A percentile compares a stretch with the other conserved stretches of the same genome.
phyloP scores from a whole-genome alignment of 2,329 filamentous ascomycete genomes.

The Aaosphaeria pasadenensis region DNA sequence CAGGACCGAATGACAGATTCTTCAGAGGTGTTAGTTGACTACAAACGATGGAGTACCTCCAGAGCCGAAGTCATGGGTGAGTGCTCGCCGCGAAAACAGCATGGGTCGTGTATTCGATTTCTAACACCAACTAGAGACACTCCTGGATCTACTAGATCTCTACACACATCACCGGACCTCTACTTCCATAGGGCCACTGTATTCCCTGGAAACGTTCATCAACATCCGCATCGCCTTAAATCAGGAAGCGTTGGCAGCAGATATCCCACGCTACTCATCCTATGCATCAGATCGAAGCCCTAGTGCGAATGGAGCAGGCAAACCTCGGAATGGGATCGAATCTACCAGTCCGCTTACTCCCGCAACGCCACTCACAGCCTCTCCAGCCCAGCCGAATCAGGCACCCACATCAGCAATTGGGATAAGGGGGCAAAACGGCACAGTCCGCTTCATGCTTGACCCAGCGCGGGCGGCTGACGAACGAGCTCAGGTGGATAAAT shows the following conservation, averaged over 20 bases:
- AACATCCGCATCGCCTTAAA: constrained; percentile 85
- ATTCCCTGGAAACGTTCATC: constrained; percentile 76
- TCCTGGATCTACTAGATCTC: constrained; percentile 70
- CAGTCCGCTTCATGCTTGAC: constrained; percentile 87
- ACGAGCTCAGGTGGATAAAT: constrained; percentile 62
- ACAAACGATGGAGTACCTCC: constrained; percentile 41
- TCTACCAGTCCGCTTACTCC: constrained; percentile 35
- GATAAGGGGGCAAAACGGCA: constrained; percentile 60
- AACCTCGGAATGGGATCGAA: constrained; percentile 33
- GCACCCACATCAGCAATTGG: constrained; percentile 36
- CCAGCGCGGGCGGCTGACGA: constrained; percentile 72
- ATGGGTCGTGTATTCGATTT: neutral
- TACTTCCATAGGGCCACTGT: constrained; percentile 43
- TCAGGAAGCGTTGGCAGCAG: constrained; percentile 66
- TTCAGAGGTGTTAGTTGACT: constrained; percentile 44
- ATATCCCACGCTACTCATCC: constrained; percentile 59
- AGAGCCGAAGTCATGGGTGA: constrained; percentile 46
- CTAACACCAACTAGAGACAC: constrained; percentile 59
- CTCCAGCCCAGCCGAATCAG: constrained; percentile 23
- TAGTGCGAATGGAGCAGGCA: constrained; percentile 14
- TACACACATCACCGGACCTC: constrained; percentile 4
- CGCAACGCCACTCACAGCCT: constrained; percentile 46
- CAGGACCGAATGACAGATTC: constrained; percentile 47
- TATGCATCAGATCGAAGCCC: constrained; percentile 31
- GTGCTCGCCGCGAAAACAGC: constrained; percentile 1